Percentiles rank a stretch among this genome's conserved stretches.
These are phyloP conservation scores for Fusarium heterosporum DNA, from an alignment of 2,329 filamentous ascomycete genomes.

Conservation along the genomic window DNA sequence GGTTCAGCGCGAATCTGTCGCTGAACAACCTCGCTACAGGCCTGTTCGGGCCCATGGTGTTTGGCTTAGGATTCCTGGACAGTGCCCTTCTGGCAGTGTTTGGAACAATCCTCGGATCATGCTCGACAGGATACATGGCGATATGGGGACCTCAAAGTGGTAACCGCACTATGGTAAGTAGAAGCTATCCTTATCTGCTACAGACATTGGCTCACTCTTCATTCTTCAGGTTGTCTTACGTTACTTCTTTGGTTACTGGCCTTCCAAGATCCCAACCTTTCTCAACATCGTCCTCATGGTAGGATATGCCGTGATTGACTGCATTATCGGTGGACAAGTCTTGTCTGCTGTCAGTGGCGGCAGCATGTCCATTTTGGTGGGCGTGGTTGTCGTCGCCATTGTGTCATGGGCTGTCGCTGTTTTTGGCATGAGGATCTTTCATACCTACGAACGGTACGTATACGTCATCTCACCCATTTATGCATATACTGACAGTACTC, in stretches of 20 bases:
- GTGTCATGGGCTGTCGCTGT: conserved; percentile 79
- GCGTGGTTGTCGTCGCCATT: conserved; percentile 80
- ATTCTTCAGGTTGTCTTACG: conserved; percentile 68
- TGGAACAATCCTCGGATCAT: conserved; percentile 78
- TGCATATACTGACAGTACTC: conserved; percentile 2
- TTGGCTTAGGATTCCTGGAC: conserved; percentile 78
- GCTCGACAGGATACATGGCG: conserved; percentile 81
- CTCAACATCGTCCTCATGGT: conserved; percentile 70
- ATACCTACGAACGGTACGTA: conserved; percentile 73
- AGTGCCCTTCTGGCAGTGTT: conserved; percentile 78
- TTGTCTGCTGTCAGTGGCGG: conserved; percentile 76
- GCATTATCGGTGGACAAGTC: conserved; percentile 83
- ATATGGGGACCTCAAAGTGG: conserved; percentile 81
- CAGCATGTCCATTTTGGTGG: conserved; percentile 76
- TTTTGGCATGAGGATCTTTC: conserved; percentile 67
- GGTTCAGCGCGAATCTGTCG: conserved; percentile 60
- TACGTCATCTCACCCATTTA: fast-evolving
- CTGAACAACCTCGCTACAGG: conserved; percentile 72
- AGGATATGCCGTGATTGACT: conserved; percentile 82
- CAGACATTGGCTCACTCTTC: conserved; percentile 9
- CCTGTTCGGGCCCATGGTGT: conserved; percentile 74
- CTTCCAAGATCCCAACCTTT: conserved; percentile 49
- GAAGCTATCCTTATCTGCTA: too few relatives aligned
- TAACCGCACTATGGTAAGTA: conserved; percentile 75
- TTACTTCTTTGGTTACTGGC: conserved; percentile 79